Evolutionary conservation across 106 monocot genomes (phyloP).

Genomic region (Platanthera guangdongensis): DNA sequence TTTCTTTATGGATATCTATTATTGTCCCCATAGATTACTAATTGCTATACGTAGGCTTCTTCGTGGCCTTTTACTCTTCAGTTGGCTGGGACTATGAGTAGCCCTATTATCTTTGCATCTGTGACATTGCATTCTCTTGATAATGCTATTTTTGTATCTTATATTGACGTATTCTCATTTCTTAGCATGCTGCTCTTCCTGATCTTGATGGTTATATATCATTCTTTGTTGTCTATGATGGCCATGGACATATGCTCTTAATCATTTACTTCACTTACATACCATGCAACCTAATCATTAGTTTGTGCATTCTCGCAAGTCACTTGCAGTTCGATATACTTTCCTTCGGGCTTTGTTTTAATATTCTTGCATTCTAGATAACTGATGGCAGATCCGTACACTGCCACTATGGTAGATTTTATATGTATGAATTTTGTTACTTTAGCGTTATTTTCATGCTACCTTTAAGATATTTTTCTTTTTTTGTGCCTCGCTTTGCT

Average conservation of each 20-base stretch:
- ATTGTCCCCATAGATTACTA: background rate
- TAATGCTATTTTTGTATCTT: background rate
- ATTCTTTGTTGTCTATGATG: constrained; percentile 83
- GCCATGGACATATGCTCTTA: constrained; percentile 59
- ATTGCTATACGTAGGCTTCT: background rate
- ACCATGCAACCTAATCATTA: background rate
- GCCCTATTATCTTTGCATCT: background rate
- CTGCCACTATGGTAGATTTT: too few relatives aligned
- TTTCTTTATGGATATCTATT: background rate
- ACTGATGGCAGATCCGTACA: too few relatives aligned
- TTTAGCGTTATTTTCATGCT: too few relatives aligned
- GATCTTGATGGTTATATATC: constrained; percentile 55
- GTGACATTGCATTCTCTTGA: background rate
- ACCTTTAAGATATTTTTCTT: too few relatives aligned
- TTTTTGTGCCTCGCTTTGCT: too few relatives aligned
- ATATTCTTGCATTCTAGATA: background rate
- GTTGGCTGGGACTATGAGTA: background rate
- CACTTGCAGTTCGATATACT: too few relatives aligned
- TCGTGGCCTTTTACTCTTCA: too few relatives aligned
- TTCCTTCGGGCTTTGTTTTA: background rate
- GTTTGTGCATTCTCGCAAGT: too few relatives aligned
- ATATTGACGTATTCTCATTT: constrained; percentile 11
- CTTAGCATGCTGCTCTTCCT: constrained; percentile 57
- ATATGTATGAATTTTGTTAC: too few relatives aligned
- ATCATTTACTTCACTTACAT: background rate